A percentile compares a stretch with the other conserved stretches of the same genome.
phyloP scores from a whole-genome alignment of 1,284 basidiomycete species.

The Cutaneotrichosporon cyanovorans region DNA sequence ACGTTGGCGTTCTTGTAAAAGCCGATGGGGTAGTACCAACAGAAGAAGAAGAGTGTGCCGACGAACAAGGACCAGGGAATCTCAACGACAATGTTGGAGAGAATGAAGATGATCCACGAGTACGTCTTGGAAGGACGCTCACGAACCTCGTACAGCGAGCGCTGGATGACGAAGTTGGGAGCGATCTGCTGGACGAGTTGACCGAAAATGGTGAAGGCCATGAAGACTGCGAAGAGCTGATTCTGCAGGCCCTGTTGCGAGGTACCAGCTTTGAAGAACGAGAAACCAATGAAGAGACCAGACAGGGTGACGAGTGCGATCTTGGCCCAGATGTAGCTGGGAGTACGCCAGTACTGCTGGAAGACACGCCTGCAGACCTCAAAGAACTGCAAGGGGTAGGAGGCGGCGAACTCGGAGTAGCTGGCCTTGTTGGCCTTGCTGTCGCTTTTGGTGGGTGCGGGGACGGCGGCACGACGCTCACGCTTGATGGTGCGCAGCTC shows the following conservation, averaged over 20 bases:
- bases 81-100: constrained; percentile 45
- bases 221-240: constrained; percentile 60
- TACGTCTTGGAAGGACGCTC: constrained; percentile 72
- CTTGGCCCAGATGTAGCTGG: constrained; percentile 71
- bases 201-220: constrained; percentile 46
- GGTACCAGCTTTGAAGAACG: constrained; percentile 60
- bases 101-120: constrained; percentile 64
- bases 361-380: constrained; percentile 54
- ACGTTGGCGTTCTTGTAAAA: constrained; percentile 41
- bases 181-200: constrained; percentile 46
- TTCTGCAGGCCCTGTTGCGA: constrained; percentile 69
- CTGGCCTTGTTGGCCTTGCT: constrained; percentile 25
- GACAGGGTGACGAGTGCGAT: constrained; percentile 48
- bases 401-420: constrained; percentile 53
- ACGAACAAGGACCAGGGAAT: constrained; percentile 50
- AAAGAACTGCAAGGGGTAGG: constrained; percentile 52
- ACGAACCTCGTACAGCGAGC: constrained; percentile 61
- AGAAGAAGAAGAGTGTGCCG: constrained; percentile 44
- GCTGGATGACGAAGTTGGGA: constrained; percentile 49
- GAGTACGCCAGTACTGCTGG: constrained; percentile 56
- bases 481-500: constrained; percentile 48
- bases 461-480: constrained; percentile 28
- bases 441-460: constrained; percentile 15
- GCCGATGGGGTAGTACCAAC: constrained; percentile 48
- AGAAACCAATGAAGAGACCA: constrained; percentile 49